These are phyloP conservation scores for fission yeast (Schizosaccharomyces pombe) DNA, from an alignment of 805 yeast genomes.

Conservation along the genomic window DNA sequence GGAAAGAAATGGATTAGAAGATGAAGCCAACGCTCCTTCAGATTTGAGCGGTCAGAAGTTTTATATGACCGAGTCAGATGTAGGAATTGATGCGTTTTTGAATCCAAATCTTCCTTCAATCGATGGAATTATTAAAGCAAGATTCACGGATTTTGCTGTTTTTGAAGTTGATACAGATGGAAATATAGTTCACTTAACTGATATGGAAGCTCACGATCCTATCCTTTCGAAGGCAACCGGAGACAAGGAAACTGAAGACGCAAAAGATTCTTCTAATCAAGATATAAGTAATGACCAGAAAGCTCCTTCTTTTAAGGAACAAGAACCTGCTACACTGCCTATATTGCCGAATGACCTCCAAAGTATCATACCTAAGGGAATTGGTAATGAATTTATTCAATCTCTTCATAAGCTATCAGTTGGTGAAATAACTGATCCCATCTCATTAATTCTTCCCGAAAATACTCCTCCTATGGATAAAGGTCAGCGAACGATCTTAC, in stretches of 20 bases:
- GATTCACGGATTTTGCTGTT: conserved; percentile 62
- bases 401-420: conserved; percentile 8
- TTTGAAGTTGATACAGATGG: conserved; percentile 58
- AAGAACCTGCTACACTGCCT: not conserved
- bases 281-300: too few species aligned
- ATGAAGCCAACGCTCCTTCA: not conserved
- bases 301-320: not conserved
- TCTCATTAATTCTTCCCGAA: conserved; percentile 19
- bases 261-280: not conserved
- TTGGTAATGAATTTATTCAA: not conserved
- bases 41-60: not conserved
- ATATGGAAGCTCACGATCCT: conserved; percentile 19
- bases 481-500: conserved; percentile 50
- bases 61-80: not conserved
- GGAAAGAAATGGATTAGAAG: not conserved
- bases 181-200: conserved; percentile 56
- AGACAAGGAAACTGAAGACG: conserved; percentile 19
- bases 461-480: conserved; percentile 34
- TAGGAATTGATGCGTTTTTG: not conserved
- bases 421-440: conserved; percentile 9
- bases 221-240: conserved; percentile 22
- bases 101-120: not conserved
- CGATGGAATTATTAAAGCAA: not conserved
- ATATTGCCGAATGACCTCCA: not conserved
- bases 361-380: not conserved